phyloP scores from a whole-genome alignment of 1,139 yeast genomes.

The Candida frijolesensis region DNA sequence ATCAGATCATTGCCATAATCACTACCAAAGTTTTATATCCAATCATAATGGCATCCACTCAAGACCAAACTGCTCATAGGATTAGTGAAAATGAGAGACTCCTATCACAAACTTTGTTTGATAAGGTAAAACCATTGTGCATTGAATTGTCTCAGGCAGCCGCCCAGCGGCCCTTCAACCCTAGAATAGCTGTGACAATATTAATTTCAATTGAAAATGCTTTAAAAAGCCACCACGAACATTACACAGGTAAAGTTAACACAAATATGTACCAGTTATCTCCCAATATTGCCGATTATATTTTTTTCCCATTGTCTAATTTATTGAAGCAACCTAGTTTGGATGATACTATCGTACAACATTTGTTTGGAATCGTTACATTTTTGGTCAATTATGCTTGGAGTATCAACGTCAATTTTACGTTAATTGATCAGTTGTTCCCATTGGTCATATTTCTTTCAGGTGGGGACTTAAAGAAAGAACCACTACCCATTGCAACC shows the following conservation, averaged over 20 bases:
- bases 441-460: slow-evolving; percentile 35
- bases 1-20: not conserved
- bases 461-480: slow-evolving; percentile 11
- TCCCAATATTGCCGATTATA: slow-evolving; percentile 41
- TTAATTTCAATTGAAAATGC: slow-evolving; percentile 16
- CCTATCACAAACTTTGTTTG: slow-evolving; percentile 35
- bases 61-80: not conserved
- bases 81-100: slow-evolving; percentile 9
- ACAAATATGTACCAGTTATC: slow-evolving; percentile 26
- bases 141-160: slow-evolving; percentile 30
- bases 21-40: not conserved
- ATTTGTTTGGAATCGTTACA: slow-evolving; percentile 30
- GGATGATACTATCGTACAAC: slow-evolving; percentile 21
- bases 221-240: slow-evolving; percentile 20
- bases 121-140: slow-evolving; percentile 36
- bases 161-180: slow-evolving; percentile 16
- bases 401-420: slow-evolving; percentile 29
- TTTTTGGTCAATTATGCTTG: slow-evolving; percentile 34
- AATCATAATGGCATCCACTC: not conserved
- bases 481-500: slow-evolving; percentile 2
- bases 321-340: slow-evolving; percentile 32
- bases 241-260: slow-evolving; percentile 9
- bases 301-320: slow-evolving; percentile 43
- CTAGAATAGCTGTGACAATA: slow-evolving; percentile 13
- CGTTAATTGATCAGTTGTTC: slow-evolving; percentile 37